Conservation (phyloP, 176 grass and related monocot genomes). For the Pontederia paniculata region DNA sequence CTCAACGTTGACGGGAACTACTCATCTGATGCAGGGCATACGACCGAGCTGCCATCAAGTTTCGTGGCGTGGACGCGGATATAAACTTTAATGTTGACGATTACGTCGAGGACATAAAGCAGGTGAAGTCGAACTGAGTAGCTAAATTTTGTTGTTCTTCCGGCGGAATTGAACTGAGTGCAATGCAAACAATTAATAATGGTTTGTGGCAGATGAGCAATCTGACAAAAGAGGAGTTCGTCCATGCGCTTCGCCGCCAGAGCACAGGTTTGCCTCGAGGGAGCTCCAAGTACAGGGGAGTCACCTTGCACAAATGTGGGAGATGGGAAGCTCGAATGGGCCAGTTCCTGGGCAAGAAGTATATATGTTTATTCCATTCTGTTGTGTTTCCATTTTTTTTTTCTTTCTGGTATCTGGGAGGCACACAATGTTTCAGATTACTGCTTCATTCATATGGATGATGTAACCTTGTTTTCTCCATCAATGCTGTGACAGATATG, state of each 20-base stretch:
- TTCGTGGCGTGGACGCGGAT: conserved; percentile 81
- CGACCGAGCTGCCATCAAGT: conserved; percentile 93
- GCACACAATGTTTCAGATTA: not conserved
- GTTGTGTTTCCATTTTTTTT: not conserved
- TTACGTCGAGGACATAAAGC: conserved; percentile 79
- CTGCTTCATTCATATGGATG: not conserved
- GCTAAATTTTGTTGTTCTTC: too few species aligned
- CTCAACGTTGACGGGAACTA: too few species aligned
- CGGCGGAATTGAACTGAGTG: too few species aligned
- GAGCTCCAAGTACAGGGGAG: conserved; percentile 49
- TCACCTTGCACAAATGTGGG: conserved; percentile 69
- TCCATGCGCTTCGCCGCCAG: conserved; percentile 58
- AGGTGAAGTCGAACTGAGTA: conserved; percentile 24
- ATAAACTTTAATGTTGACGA: conserved; percentile 89
- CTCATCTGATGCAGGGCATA: conserved; percentile 41
- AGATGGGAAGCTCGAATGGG: conserved; percentile 68
- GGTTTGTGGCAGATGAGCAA: conserved; percentile 36
- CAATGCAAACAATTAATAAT: not conserved
- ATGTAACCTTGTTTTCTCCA: not conserved
- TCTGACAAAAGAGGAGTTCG: conserved; percentile 60
- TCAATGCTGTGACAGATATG: conserved; percentile 27
- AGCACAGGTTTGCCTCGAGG: conserved; percentile 45
- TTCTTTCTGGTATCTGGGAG: not conserved
- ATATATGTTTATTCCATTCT: not conserved
- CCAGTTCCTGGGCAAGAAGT: conserved; percentile 72